Percentiles rank a stretch among this genome's conserved stretches.
These are phyloP conservation scores for Diaporthe sp. DNA, from an alignment of 2,329 filamentous ascomycete genomes.

Conservation along the genomic window DNA sequence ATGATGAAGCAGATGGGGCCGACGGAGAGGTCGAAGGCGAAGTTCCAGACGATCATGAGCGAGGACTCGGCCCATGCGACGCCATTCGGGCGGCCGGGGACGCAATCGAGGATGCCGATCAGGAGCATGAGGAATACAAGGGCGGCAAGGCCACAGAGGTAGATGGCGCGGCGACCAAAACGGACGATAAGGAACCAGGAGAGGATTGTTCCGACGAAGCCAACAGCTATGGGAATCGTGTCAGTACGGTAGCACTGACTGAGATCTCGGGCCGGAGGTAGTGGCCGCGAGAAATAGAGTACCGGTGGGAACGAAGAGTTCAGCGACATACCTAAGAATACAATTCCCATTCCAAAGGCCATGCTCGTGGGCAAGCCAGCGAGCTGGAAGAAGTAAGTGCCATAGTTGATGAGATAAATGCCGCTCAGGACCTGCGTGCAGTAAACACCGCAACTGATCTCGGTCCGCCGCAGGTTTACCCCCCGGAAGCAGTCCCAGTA, in stretches of 20 bases:
- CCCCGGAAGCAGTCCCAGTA: slow-evolving; percentile 67
- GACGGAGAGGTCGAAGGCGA: slow-evolving; percentile 66
- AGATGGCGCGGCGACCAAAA: slow-evolving; percentile 67
- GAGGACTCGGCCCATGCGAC: slow-evolving; percentile 63
- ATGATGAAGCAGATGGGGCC: slow-evolving; percentile 67
- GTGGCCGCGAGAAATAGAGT: neutral
- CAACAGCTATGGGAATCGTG: slow-evolving; percentile 53
- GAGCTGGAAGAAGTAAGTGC: slow-evolving; percentile 72
- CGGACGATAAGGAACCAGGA: slow-evolving; percentile 65
- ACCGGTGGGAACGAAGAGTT: neutral
- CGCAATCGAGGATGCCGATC: slow-evolving; percentile 62
- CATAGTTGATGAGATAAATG: slow-evolving; percentile 75
- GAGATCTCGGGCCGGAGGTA: no score
- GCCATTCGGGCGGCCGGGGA: slow-evolving; percentile 55
- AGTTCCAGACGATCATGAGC: slow-evolving; percentile 65
- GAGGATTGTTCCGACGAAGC: slow-evolving; percentile 66
- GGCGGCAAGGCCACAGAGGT: slow-evolving; percentile 60
- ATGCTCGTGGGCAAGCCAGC: slow-evolving; percentile 64
- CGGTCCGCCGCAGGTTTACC: slow-evolving; percentile 65
- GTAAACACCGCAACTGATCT: slow-evolving; percentile 73
- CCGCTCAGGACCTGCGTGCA: slow-evolving; percentile 75
- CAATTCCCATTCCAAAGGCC: slow-evolving; percentile 70
- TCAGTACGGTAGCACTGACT: no score
- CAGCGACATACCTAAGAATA: slow-evolving; percentile 55
- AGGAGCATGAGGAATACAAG: slow-evolving; percentile 62